A percentile compares a stretch with the other conserved stretches of the same genome.
phyloP scores from a whole-genome alignment of 1,284 basidiomycete genomes.

The Ceratobasidium sp. region DNA sequence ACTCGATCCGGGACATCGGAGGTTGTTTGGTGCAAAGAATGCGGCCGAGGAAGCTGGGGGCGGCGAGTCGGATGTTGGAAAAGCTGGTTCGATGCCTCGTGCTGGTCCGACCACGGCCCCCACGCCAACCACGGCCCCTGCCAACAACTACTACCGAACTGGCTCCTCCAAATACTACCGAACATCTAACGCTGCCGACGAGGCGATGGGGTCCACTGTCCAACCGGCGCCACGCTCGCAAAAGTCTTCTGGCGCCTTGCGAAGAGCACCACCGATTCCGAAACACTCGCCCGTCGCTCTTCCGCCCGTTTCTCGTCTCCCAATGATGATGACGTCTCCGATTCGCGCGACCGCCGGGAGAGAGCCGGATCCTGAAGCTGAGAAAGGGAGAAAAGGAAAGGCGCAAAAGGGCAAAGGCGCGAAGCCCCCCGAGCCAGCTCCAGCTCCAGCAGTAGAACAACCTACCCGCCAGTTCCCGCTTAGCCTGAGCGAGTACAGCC shows the following conservation, averaged over 20 bases:
- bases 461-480: neutral
- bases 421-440: neutral
- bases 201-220: neutral
- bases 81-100: neutral
- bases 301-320: constrained; percentile 11
- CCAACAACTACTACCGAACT: neutral
- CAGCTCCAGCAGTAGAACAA: neutral
- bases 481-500: constrained; percentile 31
- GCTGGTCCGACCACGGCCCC: neutral
- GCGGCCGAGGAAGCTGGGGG: neutral
- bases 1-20: constrained; percentile 5
- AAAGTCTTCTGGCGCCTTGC: neutral
- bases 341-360: constrained; percentile 22
- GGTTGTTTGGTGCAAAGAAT: constrained; percentile 24
- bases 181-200: neutral
- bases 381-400: constrained; percentile 3
- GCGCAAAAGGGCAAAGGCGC: neutral
- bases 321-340: constrained; percentile 36
- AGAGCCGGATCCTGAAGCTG: neutral
- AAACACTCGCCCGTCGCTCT: constrained; percentile 28
- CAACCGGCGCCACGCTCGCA: neutral
- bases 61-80: neutral
- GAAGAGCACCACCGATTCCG: constrained; percentile 3
- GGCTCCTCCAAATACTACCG: constrained; percentile 17
- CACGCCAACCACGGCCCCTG: neutral